Evolutionary conservation across 768 basidiomycete species (phyloP), one percentile per base, ranked within the genome.

Genomic region (Coprinopsis sp.): DNA sequence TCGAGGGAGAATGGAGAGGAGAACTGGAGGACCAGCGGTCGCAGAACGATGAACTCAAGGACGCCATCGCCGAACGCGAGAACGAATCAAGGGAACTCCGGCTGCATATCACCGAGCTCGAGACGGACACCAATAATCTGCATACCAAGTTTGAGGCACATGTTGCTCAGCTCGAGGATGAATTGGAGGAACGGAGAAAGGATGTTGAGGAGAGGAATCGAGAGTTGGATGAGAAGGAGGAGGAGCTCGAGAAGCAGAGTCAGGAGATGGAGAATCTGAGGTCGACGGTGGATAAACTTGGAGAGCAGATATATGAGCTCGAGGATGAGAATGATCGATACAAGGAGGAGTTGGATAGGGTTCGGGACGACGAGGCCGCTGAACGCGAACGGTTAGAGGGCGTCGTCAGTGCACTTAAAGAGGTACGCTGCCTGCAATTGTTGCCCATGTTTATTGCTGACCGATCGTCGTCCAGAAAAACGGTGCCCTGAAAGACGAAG

Each of bases 1-100:
- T 91, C 13, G 88, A 91, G 56, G 78, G 83, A 33, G 88, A 90
- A 55, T 95, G 91, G 91, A 70, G 84, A 46, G 87, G 86, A 3
- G 93, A 95, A 59, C 82, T 94, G 2, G 82, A 91, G 51, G 89
- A 91, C 53, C 81, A 82, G 2, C 73, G 84, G 49, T 76, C 72
- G 2, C 89, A 90, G 55, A 79, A 84, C 1, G 89, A 91, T 46
- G 89, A 94, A 61, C 71, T 89, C 13, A 74, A 76, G 21, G 87
- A 87, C 62, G 86, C 88, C 18, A 71, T 90, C 7, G 79, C 81
- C 3, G 89, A 91, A 57, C 80, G 87, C 10, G 90, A 93, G 54
- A 73, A 81, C 1, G 89, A 93, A 58, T 79, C 81, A 22, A 81
- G 84, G 53, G 81, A 86, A 36, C 78, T 88, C 6, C 80, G 84